Conservation (phyloP, 2,329 filamentous ascomycete genomes). For the Beauveria sp. region DNA sequence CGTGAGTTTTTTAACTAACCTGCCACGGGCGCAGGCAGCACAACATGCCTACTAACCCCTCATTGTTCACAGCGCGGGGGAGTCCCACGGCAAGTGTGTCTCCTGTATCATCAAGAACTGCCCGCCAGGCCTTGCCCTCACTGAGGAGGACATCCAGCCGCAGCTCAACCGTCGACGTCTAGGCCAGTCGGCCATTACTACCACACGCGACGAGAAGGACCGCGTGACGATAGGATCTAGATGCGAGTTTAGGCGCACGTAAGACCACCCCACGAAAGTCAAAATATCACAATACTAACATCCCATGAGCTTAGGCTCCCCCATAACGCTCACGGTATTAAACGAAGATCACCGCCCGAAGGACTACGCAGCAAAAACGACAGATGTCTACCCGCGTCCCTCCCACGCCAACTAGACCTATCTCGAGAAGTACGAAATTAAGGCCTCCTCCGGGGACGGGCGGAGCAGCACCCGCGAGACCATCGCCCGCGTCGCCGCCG, state of each 20-base stretch:
- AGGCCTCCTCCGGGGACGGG: slow-evolving; percentile 83
- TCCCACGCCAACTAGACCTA: slow-evolving; percentile 97
- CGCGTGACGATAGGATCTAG: slow-evolving; percentile 87
- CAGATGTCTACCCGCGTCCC: slow-evolving; percentile 63
- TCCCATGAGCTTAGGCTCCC: slow-evolving; percentile 58
- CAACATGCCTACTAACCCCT: slow-evolving; percentile 2
- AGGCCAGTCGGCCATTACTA: slow-evolving; percentile 83
- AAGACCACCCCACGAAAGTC: neutral
- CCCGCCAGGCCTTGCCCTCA: slow-evolving; percentile 75
- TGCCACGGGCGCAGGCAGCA: neutral
- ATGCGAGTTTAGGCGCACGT: slow-evolving; percentile 78
- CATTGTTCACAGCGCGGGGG: slow-evolving; percentile 34
- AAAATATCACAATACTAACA: neutral
- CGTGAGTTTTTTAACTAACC: slow-evolving; percentile 43
- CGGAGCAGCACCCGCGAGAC: slow-evolving; percentile 91
- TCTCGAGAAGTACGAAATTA: slow-evolving; percentile 92
- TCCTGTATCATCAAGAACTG: slow-evolving; percentile 93
- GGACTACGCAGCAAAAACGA: slow-evolving; percentile 62
- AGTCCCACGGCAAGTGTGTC: slow-evolving; percentile 84
- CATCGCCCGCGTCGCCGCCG: slow-evolving; percentile 85
- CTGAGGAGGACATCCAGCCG: slow-evolving; percentile 82
- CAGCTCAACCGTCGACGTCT: slow-evolving; percentile 87
- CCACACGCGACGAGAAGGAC: slow-evolving; percentile 92
- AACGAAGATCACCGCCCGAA: slow-evolving; percentile 91
- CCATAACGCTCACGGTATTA: slow-evolving; percentile 77